Evolutionary conservation across 345 rosid species (phyloP).

Genomic region (Melaleuca alternifolia): DNA sequence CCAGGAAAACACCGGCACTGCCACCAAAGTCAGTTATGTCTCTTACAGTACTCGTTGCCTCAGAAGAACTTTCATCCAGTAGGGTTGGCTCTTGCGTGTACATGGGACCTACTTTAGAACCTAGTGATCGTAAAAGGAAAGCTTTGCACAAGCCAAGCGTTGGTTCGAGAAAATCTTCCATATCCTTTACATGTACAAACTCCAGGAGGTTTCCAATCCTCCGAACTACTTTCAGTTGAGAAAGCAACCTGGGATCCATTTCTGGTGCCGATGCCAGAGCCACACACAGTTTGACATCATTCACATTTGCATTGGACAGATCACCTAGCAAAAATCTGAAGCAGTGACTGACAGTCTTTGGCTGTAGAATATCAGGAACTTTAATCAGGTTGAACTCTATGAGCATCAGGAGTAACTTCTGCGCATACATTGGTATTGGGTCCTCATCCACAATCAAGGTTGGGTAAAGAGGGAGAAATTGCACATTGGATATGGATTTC

Average conservation of each 20-base stretch:
- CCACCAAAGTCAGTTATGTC: constrained; percentile 78
- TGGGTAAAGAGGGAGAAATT: constrained; percentile 96
- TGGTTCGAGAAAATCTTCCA: constrained; percentile 97
- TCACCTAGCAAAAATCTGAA: constrained; percentile 89
- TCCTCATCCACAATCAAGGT: constrained; percentile 88
- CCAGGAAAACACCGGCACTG: constrained; percentile 56
- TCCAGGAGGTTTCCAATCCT: constrained; percentile 87
- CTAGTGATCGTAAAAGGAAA: constrained; percentile 56
- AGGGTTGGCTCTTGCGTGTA: constrained; percentile 52
- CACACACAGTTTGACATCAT: constrained; percentile 77
- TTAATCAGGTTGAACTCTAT: constrained; percentile 65
- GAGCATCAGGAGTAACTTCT: constrained; percentile 93
- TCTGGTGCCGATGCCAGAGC: constrained; percentile 94
- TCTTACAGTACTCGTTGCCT: constrained; percentile 33
- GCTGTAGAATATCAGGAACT: constrained; percentile 65
- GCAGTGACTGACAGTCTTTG: constrained; percentile 81
- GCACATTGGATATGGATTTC: constrained; percentile 61
- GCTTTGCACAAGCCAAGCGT: constrained; percentile 75
- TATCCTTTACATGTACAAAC: constrained; percentile 71
- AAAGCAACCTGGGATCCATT: constrained; percentile 82
- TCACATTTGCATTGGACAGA: constrained; percentile 79
- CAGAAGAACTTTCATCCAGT: constrained; percentile 40
- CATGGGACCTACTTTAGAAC: constrained; percentile 33
- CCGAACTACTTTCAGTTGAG: constrained; percentile 74
- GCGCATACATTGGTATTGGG: constrained; percentile 93